Evolutionary conservation across 2,329 filamentous ascomycete genomes (phyloP).

Genomic region (Arthrobotrys sinensis): DNA sequence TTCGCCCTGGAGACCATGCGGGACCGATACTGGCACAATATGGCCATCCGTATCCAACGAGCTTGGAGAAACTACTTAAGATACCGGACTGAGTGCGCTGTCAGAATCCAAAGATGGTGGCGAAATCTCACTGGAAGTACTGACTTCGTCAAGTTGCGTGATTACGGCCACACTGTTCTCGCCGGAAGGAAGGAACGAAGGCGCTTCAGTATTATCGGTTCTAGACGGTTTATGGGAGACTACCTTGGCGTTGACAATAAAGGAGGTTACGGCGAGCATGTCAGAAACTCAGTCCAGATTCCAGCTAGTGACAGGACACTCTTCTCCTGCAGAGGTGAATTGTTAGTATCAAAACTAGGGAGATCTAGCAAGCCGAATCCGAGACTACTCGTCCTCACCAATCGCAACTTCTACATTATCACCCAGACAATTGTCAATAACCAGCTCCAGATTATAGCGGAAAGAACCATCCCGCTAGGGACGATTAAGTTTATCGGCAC

Average conservation of each 20-base stretch:
- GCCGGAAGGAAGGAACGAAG: constrained; percentile 86
- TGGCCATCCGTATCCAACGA: constrained; percentile 87
- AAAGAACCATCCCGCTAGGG: constrained; percentile 85
- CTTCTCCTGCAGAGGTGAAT: constrained; percentile 92
- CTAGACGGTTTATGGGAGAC: constrained; percentile 85
- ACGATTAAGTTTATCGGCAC: constrained; percentile 89
- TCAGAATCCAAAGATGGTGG: constrained; percentile 91
- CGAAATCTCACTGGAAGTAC: constrained; percentile 90
- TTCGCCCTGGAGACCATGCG: constrained; percentile 98
- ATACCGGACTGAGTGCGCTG: constrained; percentile 96
- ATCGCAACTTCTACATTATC: constrained; percentile 88
- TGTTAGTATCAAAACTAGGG: constrained; percentile 94
- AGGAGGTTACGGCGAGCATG: constrained; percentile 94
- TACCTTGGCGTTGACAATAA: constrained; percentile 81
- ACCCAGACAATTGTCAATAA: constrained; percentile 86
- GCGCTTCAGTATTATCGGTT: constrained; percentile 81
- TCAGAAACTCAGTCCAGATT: constrained; percentile 81
- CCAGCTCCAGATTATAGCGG: constrained; percentile 83
- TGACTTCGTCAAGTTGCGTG: constrained; percentile 88
- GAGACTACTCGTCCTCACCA: constrained; percentile 86
- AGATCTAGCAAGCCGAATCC: constrained; percentile 94
- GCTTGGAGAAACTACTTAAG: constrained; percentile 96
- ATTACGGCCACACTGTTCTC: constrained; percentile 86
- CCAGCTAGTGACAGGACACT: constrained; percentile 85
- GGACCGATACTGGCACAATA: constrained; percentile 92